Conservation (phyloP, 2,329 filamentous ascomycete species). For the Domatiomyces catenatus region DNA sequence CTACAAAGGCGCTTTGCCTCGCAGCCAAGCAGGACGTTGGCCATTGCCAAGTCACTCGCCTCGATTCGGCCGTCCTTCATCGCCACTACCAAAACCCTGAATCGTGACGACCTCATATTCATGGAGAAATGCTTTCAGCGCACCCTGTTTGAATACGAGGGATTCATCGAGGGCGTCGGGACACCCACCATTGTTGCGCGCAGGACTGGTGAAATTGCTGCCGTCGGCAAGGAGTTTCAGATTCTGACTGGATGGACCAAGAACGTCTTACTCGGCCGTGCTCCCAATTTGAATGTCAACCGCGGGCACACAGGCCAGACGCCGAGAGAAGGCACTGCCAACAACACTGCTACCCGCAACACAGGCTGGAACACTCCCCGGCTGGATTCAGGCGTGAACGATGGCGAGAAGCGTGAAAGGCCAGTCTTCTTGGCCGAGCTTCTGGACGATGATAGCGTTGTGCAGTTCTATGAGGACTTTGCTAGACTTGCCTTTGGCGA, state of each 20-base stretch:
- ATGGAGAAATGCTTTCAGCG: conserved; percentile 97
- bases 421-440: conserved; percentile 85
- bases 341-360: conserved; percentile 26
- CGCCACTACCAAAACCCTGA: conserved; percentile 76
- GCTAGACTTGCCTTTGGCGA: conserved; percentile 84
- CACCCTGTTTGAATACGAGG: conserved; percentile 81
- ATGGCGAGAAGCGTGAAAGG: conserved; percentile 37
- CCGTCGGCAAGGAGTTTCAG: conserved; percentile 92
- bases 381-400: conserved; percentile 12
- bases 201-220: conserved; percentile 84
- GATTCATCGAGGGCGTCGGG: conserved; percentile 74
- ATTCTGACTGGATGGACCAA: conserved; percentile 89
- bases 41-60: conserved; percentile 74
- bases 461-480: conserved; percentile 94
- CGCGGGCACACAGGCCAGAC: conserved; percentile 35
- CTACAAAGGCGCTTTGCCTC: conserved; percentile 55
- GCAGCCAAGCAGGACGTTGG: conserved; percentile 56
- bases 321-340: conserved; percentile 24
- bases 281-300: conserved; percentile 77
- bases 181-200: conserved; percentile 86
- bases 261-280: conserved; percentile 72
- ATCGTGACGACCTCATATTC: conserved; percentile 77
- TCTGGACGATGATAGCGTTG: conserved; percentile 80
- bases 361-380: conserved; percentile 34
- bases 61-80: conserved; percentile 89